A percentile compares a stretch with the other conserved stretches of the same genome.
Conservation (phyloP, 1,139 yeast species). For the Nakaseomyces bracarensis region DNA sequence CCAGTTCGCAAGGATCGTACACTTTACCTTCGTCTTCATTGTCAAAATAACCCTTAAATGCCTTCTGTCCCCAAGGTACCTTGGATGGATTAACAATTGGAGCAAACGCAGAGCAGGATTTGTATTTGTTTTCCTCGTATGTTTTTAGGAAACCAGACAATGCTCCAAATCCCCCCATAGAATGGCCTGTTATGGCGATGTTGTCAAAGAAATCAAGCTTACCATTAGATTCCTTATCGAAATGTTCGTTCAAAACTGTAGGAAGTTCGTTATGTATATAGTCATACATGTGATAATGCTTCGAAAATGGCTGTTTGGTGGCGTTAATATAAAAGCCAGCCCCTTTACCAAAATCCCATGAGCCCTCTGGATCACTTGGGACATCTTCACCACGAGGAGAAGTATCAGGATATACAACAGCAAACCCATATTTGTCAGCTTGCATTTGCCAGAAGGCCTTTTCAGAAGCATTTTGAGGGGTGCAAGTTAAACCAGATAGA, state of each 20-base stretch:
- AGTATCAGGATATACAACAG: slow-evolving; percentile 89
- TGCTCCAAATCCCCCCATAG: slow-evolving; percentile 98
- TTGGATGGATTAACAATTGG: slow-evolving; percentile 76
- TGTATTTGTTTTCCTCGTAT: slow-evolving; percentile 46
- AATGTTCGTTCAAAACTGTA: slow-evolving; percentile 33
- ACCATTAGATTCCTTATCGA: slow-evolving; percentile 38
- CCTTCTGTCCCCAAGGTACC: slow-evolving; percentile 82
- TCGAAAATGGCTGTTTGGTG: slow-evolving; percentile 58
- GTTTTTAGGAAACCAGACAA: slow-evolving; percentile 64
- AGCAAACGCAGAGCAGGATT: slow-evolving; percentile 82
- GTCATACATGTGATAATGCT: slow-evolving; percentile 77
- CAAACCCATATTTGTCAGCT: slow-evolving; percentile 77
- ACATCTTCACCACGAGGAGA: slow-evolving; percentile 90
- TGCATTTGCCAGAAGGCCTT: slow-evolving; percentile 82
- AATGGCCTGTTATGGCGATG: slow-evolving; percentile 81
- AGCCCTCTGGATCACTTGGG: slow-evolving; percentile 83
- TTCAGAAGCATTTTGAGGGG: slow-evolving; percentile 91
- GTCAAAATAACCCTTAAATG: slow-evolving; percentile 73
- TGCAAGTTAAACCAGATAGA: slow-evolving; percentile 86
- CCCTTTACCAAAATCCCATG: slow-evolving; percentile 89
- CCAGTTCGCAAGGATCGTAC: slow-evolving; percentile 75
- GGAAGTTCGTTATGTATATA: slow-evolving; percentile 75
- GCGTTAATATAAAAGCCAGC: slow-evolving; percentile 95
- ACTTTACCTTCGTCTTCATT: slow-evolving; percentile 37
- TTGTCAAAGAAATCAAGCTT: slow-evolving; percentile 37